Percentiles rank a stretch among this genome's conserved stretches.
phyloP scores from a whole-genome alignment of 768 basidiomycete genomes.

The Kwoniella heveanensis region DNA sequence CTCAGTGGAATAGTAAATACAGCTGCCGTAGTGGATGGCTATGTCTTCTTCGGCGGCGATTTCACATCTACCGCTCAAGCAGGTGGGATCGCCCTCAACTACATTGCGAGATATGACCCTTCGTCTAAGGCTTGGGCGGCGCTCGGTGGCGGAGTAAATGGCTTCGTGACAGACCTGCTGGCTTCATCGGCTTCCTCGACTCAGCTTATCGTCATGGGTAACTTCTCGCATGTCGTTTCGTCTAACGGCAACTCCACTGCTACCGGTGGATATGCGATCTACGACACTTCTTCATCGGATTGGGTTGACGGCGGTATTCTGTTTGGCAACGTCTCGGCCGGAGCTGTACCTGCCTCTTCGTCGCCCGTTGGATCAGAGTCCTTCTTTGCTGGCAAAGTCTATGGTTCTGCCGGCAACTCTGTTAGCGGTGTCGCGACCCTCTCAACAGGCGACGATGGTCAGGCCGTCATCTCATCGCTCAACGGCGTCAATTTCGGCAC shows the following conservation, averaged over 20 bases:
- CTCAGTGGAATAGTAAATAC: slow-evolving; percentile 77
- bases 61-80: slow-evolving; percentile 68
- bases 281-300: slow-evolving; percentile 64
- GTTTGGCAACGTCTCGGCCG: slow-evolving; percentile 52
- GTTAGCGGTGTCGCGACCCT: slow-evolving; percentile 79
- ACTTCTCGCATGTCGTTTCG: slow-evolving; percentile 64
- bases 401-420: slow-evolving; percentile 61
- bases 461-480: slow-evolving; percentile 63
- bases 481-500: slow-evolving; percentile 67
- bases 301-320: slow-evolving; percentile 78
- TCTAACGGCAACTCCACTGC: slow-evolving; percentile 54
- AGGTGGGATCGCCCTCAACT: slow-evolving; percentile 61
- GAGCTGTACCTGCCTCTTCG: slow-evolving; percentile 31
- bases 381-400: slow-evolving; percentile 52
- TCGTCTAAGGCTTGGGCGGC: slow-evolving; percentile 67
- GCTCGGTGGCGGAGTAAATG: slow-evolving; percentile 74
- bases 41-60: slow-evolving; percentile 80
- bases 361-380: slow-evolving; percentile 65
- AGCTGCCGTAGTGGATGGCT: slow-evolving; percentile 61
- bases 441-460: slow-evolving; percentile 62
- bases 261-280: slow-evolving; percentile 71
- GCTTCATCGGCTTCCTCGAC: slow-evolving; percentile 52
- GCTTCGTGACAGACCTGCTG: slow-evolving; percentile 67
- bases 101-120: slow-evolving; percentile 74
- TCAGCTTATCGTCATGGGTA: slow-evolving; percentile 71